These are phyloP conservation scores for Tarenaya hassleriana DNA, from an alignment of 345 rosid genomes.

Conservation along the genomic window DNA sequence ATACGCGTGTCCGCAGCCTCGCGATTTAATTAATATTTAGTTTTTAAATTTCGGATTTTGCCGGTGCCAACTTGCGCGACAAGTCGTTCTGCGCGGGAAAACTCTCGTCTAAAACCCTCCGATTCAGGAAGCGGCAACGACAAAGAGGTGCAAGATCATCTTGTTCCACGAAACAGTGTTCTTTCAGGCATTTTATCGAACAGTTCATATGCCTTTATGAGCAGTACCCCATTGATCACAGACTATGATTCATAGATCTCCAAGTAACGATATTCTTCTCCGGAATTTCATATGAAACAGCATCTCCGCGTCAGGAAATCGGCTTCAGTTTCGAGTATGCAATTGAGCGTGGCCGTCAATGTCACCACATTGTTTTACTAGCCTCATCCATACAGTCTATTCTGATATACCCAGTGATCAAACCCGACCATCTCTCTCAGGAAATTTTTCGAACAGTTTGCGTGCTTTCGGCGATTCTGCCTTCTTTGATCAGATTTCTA, in stretches of 20 bases:
- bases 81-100: too few relatives aligned
- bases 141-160: constrained; percentile 37
- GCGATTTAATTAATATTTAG: background rate
- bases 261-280: constrained; percentile 59
- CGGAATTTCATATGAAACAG: constrained; percentile 56
- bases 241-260: constrained; percentile 71
- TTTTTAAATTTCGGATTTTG: constrained; percentile 13
- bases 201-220: constrained; percentile 37
- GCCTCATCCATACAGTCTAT: constrained; percentile 53
- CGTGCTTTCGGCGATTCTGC: constrained; percentile 50
- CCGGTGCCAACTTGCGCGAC: constrained; percentile 31
- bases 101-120: too few relatives aligned
- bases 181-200: constrained; percentile 56
- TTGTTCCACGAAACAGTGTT: constrained; percentile 63
- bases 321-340: constrained; percentile 48
- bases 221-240: constrained; percentile 40
- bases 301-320: constrained; percentile 47
- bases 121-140: too few relatives aligned
- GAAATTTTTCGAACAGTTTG: constrained; percentile 54
- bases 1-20: constrained; percentile 19
- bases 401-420: constrained; percentile 55
- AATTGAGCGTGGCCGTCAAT: constrained; percentile 65
- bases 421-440: constrained; percentile 63
- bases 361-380: constrained; percentile 56
- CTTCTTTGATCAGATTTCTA: constrained; percentile 38